Evolutionary conservation across 2,329 filamentous ascomycete genomes (phyloP).

Genomic region (Claviceps quebecensis): DNA sequence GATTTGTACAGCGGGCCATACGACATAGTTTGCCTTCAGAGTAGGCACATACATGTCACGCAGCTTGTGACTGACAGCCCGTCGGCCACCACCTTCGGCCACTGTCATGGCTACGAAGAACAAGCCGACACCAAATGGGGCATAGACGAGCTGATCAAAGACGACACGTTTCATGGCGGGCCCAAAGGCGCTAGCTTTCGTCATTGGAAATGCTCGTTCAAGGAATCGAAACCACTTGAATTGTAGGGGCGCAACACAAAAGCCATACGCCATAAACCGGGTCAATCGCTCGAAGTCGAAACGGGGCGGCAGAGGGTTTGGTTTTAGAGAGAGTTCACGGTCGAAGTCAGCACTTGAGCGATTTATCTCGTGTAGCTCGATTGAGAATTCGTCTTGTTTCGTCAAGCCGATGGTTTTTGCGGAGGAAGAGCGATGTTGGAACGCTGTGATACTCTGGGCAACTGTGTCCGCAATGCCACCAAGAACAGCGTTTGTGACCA

Average conservation of each 20-base stretch:
- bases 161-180: slow-evolving; percentile 83
- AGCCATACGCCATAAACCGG: slow-evolving; percentile 94
- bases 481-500: slow-evolving; percentile 95
- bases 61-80: slow-evolving; percentile 71
- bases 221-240: slow-evolving; percentile 94
- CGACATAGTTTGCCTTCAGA: slow-evolving; percentile 84
- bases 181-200: slow-evolving; percentile 56
- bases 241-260: slow-evolving; percentile 88
- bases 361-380: slow-evolving; percentile 81
- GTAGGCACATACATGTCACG: slow-evolving; percentile 88
- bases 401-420: slow-evolving; percentile 45
- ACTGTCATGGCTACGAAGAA: slow-evolving; percentile 98
- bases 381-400: slow-evolving; percentile 60
- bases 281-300: slow-evolving; percentile 94
- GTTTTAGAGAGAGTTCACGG: slow-evolving; percentile 52
- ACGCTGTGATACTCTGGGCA: slow-evolving; percentile 79
- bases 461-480: slow-evolving; percentile 94
- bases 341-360: slow-evolving; percentile 57
- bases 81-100: slow-evolving; percentile 76
- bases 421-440: slow-evolving; percentile 48
- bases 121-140: slow-evolving; percentile 68
- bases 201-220: slow-evolving; percentile 68
- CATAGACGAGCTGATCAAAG: slow-evolving; percentile 86
- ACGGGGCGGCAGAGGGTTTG: slow-evolving; percentile 52
- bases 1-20: slow-evolving; percentile 93